These are phyloP conservation scores for Sisymbrium altissimum DNA, from an alignment of 345 rosid genomes.

Conservation along the genomic window DNA sequence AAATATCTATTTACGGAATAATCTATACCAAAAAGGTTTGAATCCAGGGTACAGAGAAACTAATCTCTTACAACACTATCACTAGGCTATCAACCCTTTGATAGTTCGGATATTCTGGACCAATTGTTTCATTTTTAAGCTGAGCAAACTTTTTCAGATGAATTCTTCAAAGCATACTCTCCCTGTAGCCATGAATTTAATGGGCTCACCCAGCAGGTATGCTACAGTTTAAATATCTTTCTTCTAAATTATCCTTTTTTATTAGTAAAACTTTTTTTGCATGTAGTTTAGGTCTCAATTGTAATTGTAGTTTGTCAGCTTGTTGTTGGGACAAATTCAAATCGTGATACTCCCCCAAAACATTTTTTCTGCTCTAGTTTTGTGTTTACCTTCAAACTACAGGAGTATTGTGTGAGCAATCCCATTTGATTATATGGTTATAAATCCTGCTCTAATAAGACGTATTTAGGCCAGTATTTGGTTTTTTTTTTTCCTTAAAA, in stretches of 20 bases:
- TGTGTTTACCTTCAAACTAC: not conserved
- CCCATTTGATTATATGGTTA: not conserved
- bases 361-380: not conserved
- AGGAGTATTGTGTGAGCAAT: not conserved
- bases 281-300: not conserved
- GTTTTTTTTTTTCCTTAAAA: no score
- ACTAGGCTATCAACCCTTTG: no score
- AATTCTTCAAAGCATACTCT: not conserved
- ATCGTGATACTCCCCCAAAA: not conserved
- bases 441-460: not conserved
- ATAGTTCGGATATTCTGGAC: not conserved
- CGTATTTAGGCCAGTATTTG: not conserved
- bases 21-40: no score
- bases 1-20: no score
- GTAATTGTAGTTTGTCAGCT: not conserved
- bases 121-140: not conserved
- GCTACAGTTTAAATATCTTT: not conserved
- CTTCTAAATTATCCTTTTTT: not conserved
- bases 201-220: slow-evolving; percentile 13
- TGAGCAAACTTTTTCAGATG: not conserved
- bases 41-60: no score
- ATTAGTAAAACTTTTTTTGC: not conserved
- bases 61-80: no score
- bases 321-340: not conserved
- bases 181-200: not conserved